These are phyloP conservation scores for Pichia eremophila DNA, from an alignment of 805 yeast species.

Conservation along the genomic window DNA sequence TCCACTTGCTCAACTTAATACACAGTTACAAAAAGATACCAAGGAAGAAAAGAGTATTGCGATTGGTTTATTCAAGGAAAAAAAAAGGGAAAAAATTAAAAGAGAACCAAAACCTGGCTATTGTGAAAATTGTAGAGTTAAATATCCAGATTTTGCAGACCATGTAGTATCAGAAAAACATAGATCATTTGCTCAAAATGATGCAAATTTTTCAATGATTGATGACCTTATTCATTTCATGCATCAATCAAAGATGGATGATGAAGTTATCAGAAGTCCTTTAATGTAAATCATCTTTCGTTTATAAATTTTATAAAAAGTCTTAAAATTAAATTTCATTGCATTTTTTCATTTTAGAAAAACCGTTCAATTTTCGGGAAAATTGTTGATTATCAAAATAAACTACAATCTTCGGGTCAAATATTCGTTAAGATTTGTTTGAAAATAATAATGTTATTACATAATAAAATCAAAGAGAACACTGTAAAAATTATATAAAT, in stretches of 20 bases:
- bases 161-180: slow-evolving; percentile 68
- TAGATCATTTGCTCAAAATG: slow-evolving; percentile 65
- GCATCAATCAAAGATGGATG: not conserved
- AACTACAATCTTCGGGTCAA: too few relatives aligned
- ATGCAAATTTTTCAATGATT: slow-evolving; percentile 63
- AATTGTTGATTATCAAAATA: too few relatives aligned
- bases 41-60: not conserved
- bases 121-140: slow-evolving; percentile 88
- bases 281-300: not conserved
- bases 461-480: too few relatives aligned
- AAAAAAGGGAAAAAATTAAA: slow-evolving; percentile 13
- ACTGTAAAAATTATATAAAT: too few relatives aligned
- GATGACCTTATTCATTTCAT: slow-evolving; percentile 49
- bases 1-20: slow-evolving; percentile 4
- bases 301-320: not conserved
- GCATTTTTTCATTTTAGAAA: not conserved
- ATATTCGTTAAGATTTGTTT: too few relatives aligned
- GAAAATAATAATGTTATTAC: too few relatives aligned
- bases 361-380: too few relatives aligned
- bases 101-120: slow-evolving; percentile 50
- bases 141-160: slow-evolving; percentile 69
- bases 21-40: not conserved
- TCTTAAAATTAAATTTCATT: not conserved
- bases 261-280: slow-evolving; percentile 12
- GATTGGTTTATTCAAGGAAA: slow-evolving; percentile 4